Evolutionary conservation across 305 asterid species (phyloP).

Genomic region (Fraxinus angustifolia): DNA sequence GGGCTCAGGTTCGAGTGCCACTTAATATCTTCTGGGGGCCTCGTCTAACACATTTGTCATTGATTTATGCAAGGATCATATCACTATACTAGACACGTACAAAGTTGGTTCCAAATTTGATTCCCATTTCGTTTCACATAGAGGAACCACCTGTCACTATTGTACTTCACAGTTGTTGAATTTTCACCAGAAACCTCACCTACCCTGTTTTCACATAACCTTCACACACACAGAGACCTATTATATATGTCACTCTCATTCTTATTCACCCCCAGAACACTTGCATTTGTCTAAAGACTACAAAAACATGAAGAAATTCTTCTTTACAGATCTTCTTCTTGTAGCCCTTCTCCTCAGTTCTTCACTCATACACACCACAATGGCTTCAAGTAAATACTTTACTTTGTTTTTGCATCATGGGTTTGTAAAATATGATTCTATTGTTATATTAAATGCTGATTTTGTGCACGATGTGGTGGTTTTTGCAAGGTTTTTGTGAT

Average conservation of each 20-base stretch:
- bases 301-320: conserved; percentile 31
- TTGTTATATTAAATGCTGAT: neutral
- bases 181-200: conserved; percentile 16
- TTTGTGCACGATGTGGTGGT: neutral
- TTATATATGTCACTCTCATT: neutral
- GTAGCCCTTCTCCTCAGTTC: conserved; percentile 37
- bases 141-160: neutral
- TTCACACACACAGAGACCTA: neutral
- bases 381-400: conserved; percentile 41
- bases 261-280: neutral
- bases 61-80: neutral
- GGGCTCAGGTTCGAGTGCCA: no score
- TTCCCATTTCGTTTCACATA: neutral
- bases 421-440: neutral
- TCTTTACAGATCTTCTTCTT: conserved; percentile 29
- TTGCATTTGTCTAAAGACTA: neutral
- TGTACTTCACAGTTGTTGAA: conserved; percentile 17
- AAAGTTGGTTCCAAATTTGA: neutral
- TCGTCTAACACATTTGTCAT: neutral
- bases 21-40: no score
- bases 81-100: neutral
- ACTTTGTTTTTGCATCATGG: neutral
- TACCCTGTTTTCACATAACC: conserved; percentile 11
- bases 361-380: conserved; percentile 37
- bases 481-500: neutral